phyloP scores from a whole-genome alignment of 2,329 filamentous ascomycete species.

The Ophiosphaerella narmari region DNA sequence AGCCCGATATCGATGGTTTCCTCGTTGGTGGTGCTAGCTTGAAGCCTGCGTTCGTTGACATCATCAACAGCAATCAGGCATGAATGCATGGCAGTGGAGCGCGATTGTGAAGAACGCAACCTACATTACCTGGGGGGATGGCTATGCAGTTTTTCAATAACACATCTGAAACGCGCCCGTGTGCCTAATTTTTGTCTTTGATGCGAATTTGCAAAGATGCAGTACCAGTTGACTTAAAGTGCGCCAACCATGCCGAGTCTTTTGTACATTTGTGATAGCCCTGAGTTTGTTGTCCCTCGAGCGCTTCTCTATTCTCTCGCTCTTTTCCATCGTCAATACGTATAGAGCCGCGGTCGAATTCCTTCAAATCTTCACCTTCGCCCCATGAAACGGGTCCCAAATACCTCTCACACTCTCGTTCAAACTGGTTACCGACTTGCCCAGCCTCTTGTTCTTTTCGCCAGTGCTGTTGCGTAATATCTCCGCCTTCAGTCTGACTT shows the following conservation, averaged over 20 bases:
- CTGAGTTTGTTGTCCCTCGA: background rate
- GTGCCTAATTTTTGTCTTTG: too few relatives aligned
- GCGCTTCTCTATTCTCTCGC: background rate
- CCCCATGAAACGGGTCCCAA: constrained; percentile 67
- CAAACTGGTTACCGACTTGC: constrained; percentile 63
- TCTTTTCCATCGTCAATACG: too few relatives aligned
- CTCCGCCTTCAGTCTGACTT: constrained; percentile 80
- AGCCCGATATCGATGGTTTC: constrained; percentile 97
- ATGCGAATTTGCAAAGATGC: too few relatives aligned
- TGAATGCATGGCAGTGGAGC: constrained; percentile 43
- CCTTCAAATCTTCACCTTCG: constrained; percentile 44
- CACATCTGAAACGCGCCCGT: too few relatives aligned
- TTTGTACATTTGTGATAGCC: constrained; percentile 1
- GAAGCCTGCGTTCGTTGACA: constrained; percentile 87
- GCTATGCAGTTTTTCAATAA: too few relatives aligned
- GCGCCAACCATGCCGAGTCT: constrained; percentile 24
- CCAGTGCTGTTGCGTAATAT: constrained; percentile 75
- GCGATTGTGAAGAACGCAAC: constrained; percentile 41
- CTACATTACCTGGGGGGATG: background rate
- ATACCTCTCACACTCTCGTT: constrained; percentile 69
- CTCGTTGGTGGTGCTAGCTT: constrained; percentile 93
- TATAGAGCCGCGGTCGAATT: too few relatives aligned
- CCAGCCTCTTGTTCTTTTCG: constrained; percentile 68
- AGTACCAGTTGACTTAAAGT: constrained; percentile 23
- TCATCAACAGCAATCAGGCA: constrained; percentile 64